Evolutionary conservation across 176 grass and related monocot genomes (phyloP).

Genomic region (Luzula sylvatica): DNA sequence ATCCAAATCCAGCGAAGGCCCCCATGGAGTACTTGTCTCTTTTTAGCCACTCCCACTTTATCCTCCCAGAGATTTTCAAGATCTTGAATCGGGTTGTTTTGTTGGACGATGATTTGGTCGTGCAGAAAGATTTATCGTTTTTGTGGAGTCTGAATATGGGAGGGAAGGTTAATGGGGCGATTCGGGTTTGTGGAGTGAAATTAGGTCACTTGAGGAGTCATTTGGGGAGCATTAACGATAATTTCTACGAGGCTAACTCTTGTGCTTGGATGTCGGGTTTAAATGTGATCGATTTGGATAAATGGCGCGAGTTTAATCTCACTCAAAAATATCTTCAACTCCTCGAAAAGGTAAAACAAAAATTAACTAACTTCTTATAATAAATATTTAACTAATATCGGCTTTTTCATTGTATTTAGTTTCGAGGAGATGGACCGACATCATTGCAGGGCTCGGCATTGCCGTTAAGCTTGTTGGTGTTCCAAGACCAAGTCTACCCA

Average conservation of each 20-base stretch:
- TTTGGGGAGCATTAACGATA: conserved; percentile 22
- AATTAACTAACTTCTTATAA: neutral
- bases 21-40: conserved; percentile 67
- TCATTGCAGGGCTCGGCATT: conserved; percentile 46
- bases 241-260: conserved; percentile 43
- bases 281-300: conserved; percentile 54
- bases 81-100: conserved; percentile 51
- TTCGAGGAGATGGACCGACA: conserved; percentile 23
- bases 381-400: conserved; percentile 2
- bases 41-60: conserved; percentile 58
- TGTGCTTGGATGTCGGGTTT: conserved; percentile 73
- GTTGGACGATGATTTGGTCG: conserved; percentile 75
- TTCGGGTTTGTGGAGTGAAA: conserved; percentile 44
- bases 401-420: conserved; percentile 28
- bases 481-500: conserved; percentile 46
- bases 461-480: conserved; percentile 38
- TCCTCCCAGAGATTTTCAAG: conserved; percentile 49
- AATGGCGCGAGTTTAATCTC: conserved; percentile 61
- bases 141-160: conserved; percentile 62
- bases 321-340: conserved; percentile 28
- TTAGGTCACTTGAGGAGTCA: conserved; percentile 43
- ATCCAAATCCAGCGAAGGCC: conserved; percentile 13
- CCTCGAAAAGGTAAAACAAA: conserved; percentile 50
- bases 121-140: conserved; percentile 56
- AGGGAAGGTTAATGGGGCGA: conserved; percentile 58